phyloP scores from a whole-genome alignment of 1,284 basidiomycete genomes.

The Ceratobasidium sp. region DNA sequence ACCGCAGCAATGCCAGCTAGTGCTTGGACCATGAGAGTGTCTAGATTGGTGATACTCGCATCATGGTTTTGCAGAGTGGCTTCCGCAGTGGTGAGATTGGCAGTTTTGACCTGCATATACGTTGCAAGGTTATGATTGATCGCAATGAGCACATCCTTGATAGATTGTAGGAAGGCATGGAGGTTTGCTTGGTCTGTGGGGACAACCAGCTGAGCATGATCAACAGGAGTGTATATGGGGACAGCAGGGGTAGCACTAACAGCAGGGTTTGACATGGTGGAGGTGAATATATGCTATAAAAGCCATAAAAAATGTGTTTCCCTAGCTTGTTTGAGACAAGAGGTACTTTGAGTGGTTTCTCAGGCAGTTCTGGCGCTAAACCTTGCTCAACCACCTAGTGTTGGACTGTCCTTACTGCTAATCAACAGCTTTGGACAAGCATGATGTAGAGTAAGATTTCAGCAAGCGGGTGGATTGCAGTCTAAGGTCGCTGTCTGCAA shows the following conservation, averaged over 20 bases:
- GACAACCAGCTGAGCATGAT: not conserved
- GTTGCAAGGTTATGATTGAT: too few relatives aligned
- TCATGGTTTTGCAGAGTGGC: not conserved
- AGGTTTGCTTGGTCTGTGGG: too few relatives aligned
- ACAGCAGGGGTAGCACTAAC: not conserved
- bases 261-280: not conserved
- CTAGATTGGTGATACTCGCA: not conserved
- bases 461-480: not conserved
- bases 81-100: not conserved
- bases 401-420: slow-evolving; percentile 31
- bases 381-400: slow-evolving; percentile 7
- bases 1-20: not conserved
- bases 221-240: not conserved
- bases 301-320: too few relatives aligned
- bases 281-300: too few relatives aligned
- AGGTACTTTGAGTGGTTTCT: not conserved
- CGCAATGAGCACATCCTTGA: too few relatives aligned
- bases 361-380: slow-evolving; percentile 2
- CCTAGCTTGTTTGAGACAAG: too few relatives aligned
- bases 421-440: slow-evolving; percentile 5
- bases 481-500: not conserved
- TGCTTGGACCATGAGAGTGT: not conserved
- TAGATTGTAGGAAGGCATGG: too few relatives aligned
- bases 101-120: not conserved
- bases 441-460: not conserved